Percentiles rank a stretch among this genome's conserved stretches.
phyloP scores from a whole-genome alignment of 2,329 filamentous ascomycete species.

The Hypoxylon sp. region DNA sequence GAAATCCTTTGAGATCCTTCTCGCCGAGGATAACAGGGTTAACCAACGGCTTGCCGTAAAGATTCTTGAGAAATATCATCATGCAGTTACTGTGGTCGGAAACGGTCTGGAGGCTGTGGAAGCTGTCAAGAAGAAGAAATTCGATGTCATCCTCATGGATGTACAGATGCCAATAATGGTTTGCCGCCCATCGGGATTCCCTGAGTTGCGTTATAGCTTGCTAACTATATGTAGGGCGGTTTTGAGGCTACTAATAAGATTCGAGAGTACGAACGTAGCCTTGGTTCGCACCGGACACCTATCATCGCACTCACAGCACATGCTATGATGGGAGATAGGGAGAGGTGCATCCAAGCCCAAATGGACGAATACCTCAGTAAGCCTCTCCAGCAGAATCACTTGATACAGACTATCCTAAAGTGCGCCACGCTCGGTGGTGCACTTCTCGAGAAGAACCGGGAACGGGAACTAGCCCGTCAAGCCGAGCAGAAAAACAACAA shows the following conservation, averaged over 20 bases:
- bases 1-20: constrained; percentile 92
- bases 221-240: constrained; percentile 74
- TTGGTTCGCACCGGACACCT: constrained; percentile 85
- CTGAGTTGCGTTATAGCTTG: constrained; percentile 9
- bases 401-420: constrained; percentile 97
- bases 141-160: constrained; percentile 98
- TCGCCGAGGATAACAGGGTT: constrained; percentile 97
- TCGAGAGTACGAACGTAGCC: constrained; percentile 89
- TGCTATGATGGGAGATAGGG: constrained; percentile 97
- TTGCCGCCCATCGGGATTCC: constrained; percentile 55
- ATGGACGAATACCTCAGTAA: constrained; percentile 99
- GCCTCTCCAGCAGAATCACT: constrained; percentile 94
- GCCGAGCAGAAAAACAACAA: constrained; percentile 64
- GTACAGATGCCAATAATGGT: constrained; percentile 99
- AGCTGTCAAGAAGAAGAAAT: constrained; percentile 90
- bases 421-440: constrained; percentile 92
- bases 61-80: constrained; percentile 97
- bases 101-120: constrained; percentile 96
- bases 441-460: constrained; percentile 81
- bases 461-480: constrained; percentile 70
- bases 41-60: constrained; percentile 97
- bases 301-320: constrained; percentile 98
- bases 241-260: constrained; percentile 98
- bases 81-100: constrained; percentile 91
- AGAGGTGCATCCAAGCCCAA: constrained; percentile 98